Conservation (phyloP, 306 rosid species). For the Abrus precatorius region DNA sequence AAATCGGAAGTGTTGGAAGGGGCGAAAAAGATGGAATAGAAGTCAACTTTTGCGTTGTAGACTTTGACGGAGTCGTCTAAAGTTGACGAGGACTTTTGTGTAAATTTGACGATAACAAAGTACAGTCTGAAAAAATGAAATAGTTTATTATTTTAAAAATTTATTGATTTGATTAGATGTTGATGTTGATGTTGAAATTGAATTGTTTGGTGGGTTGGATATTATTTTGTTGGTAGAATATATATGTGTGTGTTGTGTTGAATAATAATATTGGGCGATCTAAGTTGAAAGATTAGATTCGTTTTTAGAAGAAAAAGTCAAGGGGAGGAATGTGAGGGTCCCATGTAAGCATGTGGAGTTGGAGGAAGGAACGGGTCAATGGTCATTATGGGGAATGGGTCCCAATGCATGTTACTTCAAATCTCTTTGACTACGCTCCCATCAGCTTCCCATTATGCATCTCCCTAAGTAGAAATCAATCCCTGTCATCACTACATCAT, state of each 20-base stretch:
- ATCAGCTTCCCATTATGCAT: too few species aligned
- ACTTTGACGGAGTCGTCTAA: slow-evolving; percentile 49
- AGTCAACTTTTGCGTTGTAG: slow-evolving; percentile 42
- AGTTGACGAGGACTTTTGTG: slow-evolving; percentile 40
- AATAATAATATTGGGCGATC: slow-evolving; percentile 43
- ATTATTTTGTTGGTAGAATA: background rate
- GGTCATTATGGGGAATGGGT: slow-evolving; percentile 40
- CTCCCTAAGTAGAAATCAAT: too few species aligned
- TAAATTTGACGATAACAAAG: slow-evolving; percentile 36
- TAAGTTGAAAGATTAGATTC: slow-evolving; percentile 52
- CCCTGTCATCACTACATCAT: too few species aligned
- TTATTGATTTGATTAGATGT: background rate
- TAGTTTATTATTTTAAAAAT: background rate
- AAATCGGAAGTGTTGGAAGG: background rate
- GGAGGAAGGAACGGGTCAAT: too few species aligned
- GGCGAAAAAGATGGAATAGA: background rate
- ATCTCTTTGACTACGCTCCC: background rate
- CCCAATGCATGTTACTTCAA: slow-evolving; percentile 11
- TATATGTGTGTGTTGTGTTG: background rate
- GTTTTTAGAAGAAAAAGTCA: slow-evolving; percentile 47
- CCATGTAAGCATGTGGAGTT: slow-evolving; percentile 15
- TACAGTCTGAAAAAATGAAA: slow-evolving; percentile 24
- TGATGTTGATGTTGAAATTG: background rate
- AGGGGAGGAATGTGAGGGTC: slow-evolving; percentile 25
- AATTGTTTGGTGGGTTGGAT: slow-evolving; percentile 1